Evolutionary conservation across 1,139 yeast species (phyloP), one percentile per base, ranked within the genome.

Genomic region (Candida gigantensis): DNA sequence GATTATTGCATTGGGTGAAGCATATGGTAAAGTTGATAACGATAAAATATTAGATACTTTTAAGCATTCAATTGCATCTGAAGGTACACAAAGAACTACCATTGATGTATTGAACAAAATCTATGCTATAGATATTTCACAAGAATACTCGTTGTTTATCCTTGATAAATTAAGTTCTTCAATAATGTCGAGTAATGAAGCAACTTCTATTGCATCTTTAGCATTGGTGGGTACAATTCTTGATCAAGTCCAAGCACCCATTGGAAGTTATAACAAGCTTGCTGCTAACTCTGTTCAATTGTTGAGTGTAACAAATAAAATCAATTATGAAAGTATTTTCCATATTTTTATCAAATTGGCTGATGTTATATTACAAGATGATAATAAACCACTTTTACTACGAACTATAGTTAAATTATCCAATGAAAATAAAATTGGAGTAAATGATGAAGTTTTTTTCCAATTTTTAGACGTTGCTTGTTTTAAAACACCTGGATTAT

Each of bases 1-100:
- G 6, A 59, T 79, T 8, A 39, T 43, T 11, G 60, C 67, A 6
- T 49, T 75, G 7, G 62, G 68, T n/a, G 51, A 52, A 28, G 38
- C 39, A 11, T 20, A 46, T 60, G 28, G 44, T 53, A 24, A 19
- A 11, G 24, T 29, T 5, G 33, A 32, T 18, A 39, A 39, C 7
- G 37, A 33, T 1, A 39, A 40, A 6, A 52, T 50, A 35, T 41
- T 51, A 10, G 25, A 34, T 1, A 42, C 60, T 2, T 52, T 60
- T 18, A 38, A 47, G 17, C 53, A 53, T 4, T 53, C 68, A 10
- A 54, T 72, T 40, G 53, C 49, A 13, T 58, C 55, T 37, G 76
- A 70, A 39, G 67, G 65, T 4, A 60, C 71, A 2, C 60, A 55
- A 13, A 55, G 57, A 30, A 49, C 50, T 4, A 58, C 73, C 1